phyloP scores from a whole-genome alignment of 2,329 filamentous ascomycete species.

The Ophiostoma novo-ulmi region DNA sequence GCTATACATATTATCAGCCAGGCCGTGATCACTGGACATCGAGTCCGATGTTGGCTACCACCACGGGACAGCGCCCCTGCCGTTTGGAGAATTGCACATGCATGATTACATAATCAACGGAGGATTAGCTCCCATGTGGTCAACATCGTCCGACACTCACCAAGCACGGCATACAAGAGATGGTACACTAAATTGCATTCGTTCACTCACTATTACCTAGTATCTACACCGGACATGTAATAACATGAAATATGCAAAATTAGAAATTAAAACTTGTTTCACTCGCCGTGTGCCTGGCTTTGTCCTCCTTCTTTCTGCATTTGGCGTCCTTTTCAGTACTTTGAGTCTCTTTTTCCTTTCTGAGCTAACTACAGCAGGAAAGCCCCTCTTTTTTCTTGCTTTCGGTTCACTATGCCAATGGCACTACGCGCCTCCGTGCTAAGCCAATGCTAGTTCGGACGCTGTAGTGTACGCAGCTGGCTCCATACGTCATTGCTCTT shows the following conservation, averaged over 20 bases:
- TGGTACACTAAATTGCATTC: background rate
- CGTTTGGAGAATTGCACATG: background rate
- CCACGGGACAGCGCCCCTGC: background rate
- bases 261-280: constrained; percentile 3
- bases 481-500: constrained; percentile 12
- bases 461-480: background rate
- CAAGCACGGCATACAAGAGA: background rate
- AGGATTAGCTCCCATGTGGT: too few species aligned
- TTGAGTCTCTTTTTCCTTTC: background rate
- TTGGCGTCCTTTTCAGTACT: background rate
- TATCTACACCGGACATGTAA: background rate
- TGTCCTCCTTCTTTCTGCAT: background rate
- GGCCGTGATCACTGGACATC: background rate
- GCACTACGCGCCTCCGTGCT: background rate
- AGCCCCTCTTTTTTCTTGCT: background rate
- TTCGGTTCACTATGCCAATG: background rate
- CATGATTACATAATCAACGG: background rate
- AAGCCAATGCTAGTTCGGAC: background rate
- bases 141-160: too few species aligned
- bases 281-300: background rate
- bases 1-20: background rate
- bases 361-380: background rate
- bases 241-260: background rate
- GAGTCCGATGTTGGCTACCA: background rate
- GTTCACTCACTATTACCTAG: background rate